Evolutionary conservation across 1,284 basidiomycete genomes (phyloP), one percentile per base, ranked within the genome.

Genomic region (Trichosporon coremiiforme): DNA sequence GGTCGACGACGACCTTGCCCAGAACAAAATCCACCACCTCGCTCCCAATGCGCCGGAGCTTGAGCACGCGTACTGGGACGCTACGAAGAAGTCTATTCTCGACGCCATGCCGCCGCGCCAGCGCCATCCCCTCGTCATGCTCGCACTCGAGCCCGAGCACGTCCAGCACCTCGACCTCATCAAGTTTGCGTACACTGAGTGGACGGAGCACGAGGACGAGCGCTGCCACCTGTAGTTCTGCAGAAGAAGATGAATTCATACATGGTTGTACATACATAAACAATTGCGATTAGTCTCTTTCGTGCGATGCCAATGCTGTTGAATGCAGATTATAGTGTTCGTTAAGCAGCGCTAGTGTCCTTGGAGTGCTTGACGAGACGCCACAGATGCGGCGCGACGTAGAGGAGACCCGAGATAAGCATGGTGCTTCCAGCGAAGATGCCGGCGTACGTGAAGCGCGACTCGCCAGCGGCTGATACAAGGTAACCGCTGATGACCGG

Each of bases 381-480:
- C 13, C 69, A n/a, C 64, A 71, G 64, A 25, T 70, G 53, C 17
- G 79, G 79, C 5, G 70, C 71, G n/a, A 78, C 67, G 20, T 73
- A 71, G n/a, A 80, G 67, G 10, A 75, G 13, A 12, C 75, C 73
- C 6, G 77, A 75, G 1, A 76, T 41, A 63, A 78, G 67, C 64
- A 77, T 75, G 2, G 76, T 76, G 45, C 72, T 62, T 1, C 75
- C 80, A 55, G 76, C 75, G 68, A 82, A 82, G 36, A 80, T 68
- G 2, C 72, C 79, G 0, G 79, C 78, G 64, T 77, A 73, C 13
- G 72, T 76, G 70, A 82, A 80, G 33, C 70, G 73, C 53, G 53
- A 55, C 25, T 70, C 68, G 10, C 71, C 70, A 20, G 72, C 47
- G 0, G 69, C 66, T 2, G 70, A 66, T 55, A 79, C 70, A 31